Evolutionary conservation across 2,329 filamentous ascomycete genomes (phyloP).

Genomic region (Microsporum ferrugineum): DNA sequence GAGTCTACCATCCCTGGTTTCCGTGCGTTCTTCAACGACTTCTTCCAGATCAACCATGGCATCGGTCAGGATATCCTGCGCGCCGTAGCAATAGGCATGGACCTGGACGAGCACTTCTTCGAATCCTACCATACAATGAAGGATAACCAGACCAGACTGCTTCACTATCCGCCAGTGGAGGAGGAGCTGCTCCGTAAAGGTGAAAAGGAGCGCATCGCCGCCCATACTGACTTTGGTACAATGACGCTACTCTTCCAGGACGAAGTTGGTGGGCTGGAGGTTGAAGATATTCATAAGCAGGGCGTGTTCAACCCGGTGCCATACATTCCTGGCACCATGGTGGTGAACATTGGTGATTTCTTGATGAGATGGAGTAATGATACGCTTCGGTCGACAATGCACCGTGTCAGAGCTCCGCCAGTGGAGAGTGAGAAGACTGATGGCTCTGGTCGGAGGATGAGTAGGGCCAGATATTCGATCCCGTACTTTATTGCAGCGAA

Average conservation of each 20-base stretch:
- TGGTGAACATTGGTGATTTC: constrained; percentile 43
- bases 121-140: constrained; percentile 42
- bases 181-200: constrained; percentile 35
- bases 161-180: constrained; percentile 47
- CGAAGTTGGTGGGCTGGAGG: constrained; percentile 40
- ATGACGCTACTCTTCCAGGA: constrained; percentile 48
- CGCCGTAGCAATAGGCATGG: constrained; percentile 39
- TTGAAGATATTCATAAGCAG: constrained; percentile 32
- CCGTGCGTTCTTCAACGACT: constrained; percentile 37
- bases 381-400: constrained; percentile 42
- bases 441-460: constrained; percentile 28
- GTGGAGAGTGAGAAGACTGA: constrained; percentile 13
- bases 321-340: constrained; percentile 32
- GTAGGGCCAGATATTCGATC: constrained; percentile 46
- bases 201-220: constrained; percentile 38
- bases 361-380: constrained; percentile 43
- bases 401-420: constrained; percentile 41
- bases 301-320: constrained; percentile 34
- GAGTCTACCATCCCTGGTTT: constrained; percentile 37
- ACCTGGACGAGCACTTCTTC: constrained; percentile 37
- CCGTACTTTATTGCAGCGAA: constrained; percentile 49
- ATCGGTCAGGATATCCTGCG: constrained; percentile 36
- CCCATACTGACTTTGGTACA: constrained; percentile 45
- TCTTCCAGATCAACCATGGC: constrained; percentile 40
- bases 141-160: constrained; percentile 49